Evolutionary conservation across 257 asterid species (phyloP), one percentile per base, ranked within the genome.

Genomic region (Primulina eburnea): DNA sequence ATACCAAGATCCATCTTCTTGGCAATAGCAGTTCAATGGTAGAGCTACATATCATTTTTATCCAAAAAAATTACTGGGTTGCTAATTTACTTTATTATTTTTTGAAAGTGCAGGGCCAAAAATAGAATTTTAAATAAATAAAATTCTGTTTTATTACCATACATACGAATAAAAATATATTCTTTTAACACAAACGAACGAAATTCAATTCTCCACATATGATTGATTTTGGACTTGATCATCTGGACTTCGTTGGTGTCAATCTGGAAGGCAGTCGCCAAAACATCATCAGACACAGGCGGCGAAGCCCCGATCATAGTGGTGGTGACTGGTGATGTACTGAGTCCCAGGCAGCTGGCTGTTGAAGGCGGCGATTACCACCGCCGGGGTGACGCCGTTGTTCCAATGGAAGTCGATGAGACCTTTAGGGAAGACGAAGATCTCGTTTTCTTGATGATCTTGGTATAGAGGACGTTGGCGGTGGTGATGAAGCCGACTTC

Each of bases 341-440:
- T 83, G 90, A 5, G 96, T 87, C 6, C 96, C 0, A n/a, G 90
- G 88, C 5, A 89, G 74, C 79, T 89, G 96, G 70, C 96, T 86
- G 68, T 89, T 89, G 84, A 89, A 89, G n/a, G n/a, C n/a, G n/a
- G n/a, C n/a, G n/a, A n/a, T n/a, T n/a, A n/a, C n/a, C n/a, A n/a
- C n/a, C n/a, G n/a, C n/a, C n/a, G n/a, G n/a, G n/a, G n/a, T n/a
- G n/a, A n/a, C n/a, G n/a, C n/a, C n/a, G 16, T 76, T 86, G 82
- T 93, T 93, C 84, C 80, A 83, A 75, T 93, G 98, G 85, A 84
- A 93, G 74, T 89, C 94, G 52, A 85, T 80, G 26, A 88, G 84
- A 0, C 87, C 90, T 69, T 69, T 84, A 0, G 95, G 92, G 69
- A 88, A 86, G 10, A 70, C 90, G 73, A 86, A 88, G 1, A 84